Evolutionary conservation across 2,329 filamentous ascomycete species (phyloP), one percentile per base, ranked within the genome.

Genomic region (Ustilaginoidea virens): DNA sequence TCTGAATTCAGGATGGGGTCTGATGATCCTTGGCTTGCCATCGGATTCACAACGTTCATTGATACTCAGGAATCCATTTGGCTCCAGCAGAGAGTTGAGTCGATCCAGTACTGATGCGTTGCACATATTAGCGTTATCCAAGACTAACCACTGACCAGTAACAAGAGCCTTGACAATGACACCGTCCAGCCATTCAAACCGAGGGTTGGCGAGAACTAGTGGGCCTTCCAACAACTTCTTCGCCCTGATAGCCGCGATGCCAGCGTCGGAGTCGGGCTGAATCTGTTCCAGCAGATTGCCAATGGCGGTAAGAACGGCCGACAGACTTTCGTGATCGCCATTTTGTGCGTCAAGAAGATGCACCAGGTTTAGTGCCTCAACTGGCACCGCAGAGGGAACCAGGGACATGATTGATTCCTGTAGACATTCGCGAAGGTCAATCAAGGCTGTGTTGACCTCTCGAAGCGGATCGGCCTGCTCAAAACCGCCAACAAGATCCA

Each of bases 51-150:
- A 83, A 48, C 96, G 86, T 49, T 98, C 90, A 43, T 94, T 96
- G 48, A 98, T 79, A 42, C 81, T 83, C 14, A 98, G 60, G 36
- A 74, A 75, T 1, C 90, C 90, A 44, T 86, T 77, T 0, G 85
- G 86, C 48, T 98, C 90, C 6, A 96, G 75, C 7, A 98, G 60
- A 1, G 90, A 96, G 50, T 98, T 98, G 29, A 98, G 60, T 36
- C 92, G 71, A 53, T 98, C 90, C 7, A 98, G 66, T 1, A 98
- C 90, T 5, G 87, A 93, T 15, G 87, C 79, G 44, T 80, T 94
- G 57, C 92, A 98, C 33, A 98, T 67, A 45, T 98, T 98, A 35
- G 92, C 90, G 52, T 98, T 94, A 53, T 98, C 90, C 14, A 98
- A 71, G 8, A 98, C 76, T 12, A 98, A 63, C 90, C 90, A 98